These are phyloP conservation scores for Alnus rubra DNA, from an alignment of 306 rosid genomes.

Conservation along the genomic window DNA sequence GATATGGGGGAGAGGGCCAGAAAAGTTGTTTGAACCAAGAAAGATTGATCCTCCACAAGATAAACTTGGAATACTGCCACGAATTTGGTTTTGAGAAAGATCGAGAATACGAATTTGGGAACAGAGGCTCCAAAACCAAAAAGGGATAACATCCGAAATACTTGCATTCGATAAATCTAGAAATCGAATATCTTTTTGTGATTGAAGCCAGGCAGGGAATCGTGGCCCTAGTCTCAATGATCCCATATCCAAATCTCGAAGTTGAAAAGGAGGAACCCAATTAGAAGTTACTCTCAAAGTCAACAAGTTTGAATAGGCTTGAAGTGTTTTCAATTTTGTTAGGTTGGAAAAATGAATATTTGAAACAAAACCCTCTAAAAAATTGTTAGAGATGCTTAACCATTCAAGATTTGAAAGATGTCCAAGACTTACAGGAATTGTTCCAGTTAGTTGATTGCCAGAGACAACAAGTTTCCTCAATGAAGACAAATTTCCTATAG, in stretches of 20 bases:
- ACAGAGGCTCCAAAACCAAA: background rate
- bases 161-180: background rate
- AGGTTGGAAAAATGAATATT: slow-evolving; percentile 16
- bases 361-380: slow-evolving; percentile 30
- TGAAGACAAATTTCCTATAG: slow-evolving; percentile 9
- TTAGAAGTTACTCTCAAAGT: background rate
- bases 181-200: background rate
- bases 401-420: slow-evolving; percentile 4
- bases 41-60: too few relatives aligned
- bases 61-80: background rate
- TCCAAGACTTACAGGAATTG: background rate
- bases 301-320: background rate
- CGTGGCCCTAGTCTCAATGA: background rate
- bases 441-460: background rate
- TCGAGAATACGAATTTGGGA: background rate
- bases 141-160: background rate
- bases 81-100: background rate
- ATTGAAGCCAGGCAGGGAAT: background rate
- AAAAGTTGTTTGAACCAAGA: background rate
- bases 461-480: background rate
- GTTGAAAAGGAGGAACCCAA: background rate
- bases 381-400: background rate
- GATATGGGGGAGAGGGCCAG: background rate
- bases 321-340: background rate
- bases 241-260: background rate